A percentile compares a stretch with the other conserved stretches of the same genome.
These are phyloP conservation scores for Colletotrichum neosansevieriae DNA, from an alignment of 2,329 filamentous ascomycete species.

Conservation along the genomic window DNA sequence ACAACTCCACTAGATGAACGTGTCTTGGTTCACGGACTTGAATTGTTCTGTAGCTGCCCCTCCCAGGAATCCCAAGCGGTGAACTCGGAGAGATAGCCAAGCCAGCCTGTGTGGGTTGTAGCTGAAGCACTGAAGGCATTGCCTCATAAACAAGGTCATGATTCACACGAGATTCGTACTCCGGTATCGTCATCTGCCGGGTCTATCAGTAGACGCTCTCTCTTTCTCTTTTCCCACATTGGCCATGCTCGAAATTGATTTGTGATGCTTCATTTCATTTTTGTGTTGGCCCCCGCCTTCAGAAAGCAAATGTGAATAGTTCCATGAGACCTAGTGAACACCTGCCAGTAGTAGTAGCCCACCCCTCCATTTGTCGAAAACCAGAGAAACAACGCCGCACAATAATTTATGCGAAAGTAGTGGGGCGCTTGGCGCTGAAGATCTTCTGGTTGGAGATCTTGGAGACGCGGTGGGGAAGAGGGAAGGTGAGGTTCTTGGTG, in stretches of 20 bases:
- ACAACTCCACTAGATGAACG: too few relatives aligned
- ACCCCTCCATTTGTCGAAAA: constrained; percentile 54
- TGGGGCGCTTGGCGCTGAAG: constrained; percentile 92
- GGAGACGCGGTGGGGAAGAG: constrained; percentile 94
- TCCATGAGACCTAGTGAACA: constrained; percentile 73
- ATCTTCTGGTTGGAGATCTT: constrained; percentile 88
- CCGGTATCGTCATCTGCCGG: constrained; percentile 33
- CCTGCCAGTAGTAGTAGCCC: constrained; percentile 62
- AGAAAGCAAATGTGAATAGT: constrained; percentile 69
- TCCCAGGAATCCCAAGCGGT: not conserved
- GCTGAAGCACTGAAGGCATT: constrained; percentile 15
- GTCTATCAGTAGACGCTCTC: constrained; percentile 28
- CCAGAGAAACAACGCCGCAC: constrained; percentile 59
- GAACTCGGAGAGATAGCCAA: not conserved
- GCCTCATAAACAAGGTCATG: constrained; percentile 37
- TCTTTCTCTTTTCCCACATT: constrained; percentile 13
- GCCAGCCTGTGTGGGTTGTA: constrained; percentile 18
- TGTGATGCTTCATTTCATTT: constrained; percentile 53
- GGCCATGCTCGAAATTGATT: constrained; percentile 35
- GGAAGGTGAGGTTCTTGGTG: constrained; percentile 96
- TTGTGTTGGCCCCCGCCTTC: constrained; percentile 54
- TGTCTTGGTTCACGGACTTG: too few relatives aligned
- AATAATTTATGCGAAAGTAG: constrained; percentile 91
- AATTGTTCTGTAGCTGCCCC: not conserved
- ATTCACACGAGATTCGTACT: constrained; percentile 39